Evolutionary conservation across 805 yeast genomes (phyloP).

Genomic region (Pichia occidentalis): DNA sequence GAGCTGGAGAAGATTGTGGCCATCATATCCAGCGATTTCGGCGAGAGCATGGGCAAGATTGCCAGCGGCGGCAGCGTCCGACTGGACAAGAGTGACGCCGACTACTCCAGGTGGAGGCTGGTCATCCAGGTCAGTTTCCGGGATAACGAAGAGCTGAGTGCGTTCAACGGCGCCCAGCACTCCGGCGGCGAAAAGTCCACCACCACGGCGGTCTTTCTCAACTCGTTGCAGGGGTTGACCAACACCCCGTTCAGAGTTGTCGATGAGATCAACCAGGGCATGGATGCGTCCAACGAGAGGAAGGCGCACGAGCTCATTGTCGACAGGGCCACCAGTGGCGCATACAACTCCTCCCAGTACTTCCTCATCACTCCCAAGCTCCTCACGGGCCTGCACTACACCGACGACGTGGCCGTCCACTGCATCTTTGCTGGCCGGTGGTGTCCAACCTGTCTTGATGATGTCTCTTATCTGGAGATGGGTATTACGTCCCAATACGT

Average conservation of each 20-base stretch:
- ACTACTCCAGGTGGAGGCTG: conserved; percentile 72
- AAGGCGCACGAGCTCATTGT: conserved; percentile 82
- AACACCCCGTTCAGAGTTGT: conserved; percentile 90
- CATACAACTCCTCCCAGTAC: conserved; percentile 53
- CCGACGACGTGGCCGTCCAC: conserved; percentile 74
- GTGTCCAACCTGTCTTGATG: conserved; percentile 18
- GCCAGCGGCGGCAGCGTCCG: conserved; percentile 84
- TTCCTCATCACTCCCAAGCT: conserved; percentile 91
- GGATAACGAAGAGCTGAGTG: conserved; percentile 61
- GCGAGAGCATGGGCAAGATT: conserved; percentile 58
- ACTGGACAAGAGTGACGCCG: conserved; percentile 44
- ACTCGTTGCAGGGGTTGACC: conserved; percentile 84
- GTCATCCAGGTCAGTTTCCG: conserved; percentile 83
- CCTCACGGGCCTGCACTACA: conserved; percentile 69
- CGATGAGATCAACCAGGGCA: conserved; percentile 97
- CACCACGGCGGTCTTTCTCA: conserved; percentile 82
- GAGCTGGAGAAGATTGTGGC: conserved; percentile 46
- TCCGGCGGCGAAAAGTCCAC: conserved; percentile 98
- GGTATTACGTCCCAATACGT: conserved; percentile 25
- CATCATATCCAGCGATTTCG: conserved; percentile 57
- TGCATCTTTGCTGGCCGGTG: conserved; percentile 60
- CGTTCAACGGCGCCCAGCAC: conserved; percentile 79
- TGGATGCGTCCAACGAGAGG: conserved; percentile 92
- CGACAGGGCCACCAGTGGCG: conserved; percentile 60
- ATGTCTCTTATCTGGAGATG: conserved; percentile 24